Evolutionary conservation across 768 basidiomycete genomes (phyloP).

Genomic region (Termitomyces sp.): DNA sequence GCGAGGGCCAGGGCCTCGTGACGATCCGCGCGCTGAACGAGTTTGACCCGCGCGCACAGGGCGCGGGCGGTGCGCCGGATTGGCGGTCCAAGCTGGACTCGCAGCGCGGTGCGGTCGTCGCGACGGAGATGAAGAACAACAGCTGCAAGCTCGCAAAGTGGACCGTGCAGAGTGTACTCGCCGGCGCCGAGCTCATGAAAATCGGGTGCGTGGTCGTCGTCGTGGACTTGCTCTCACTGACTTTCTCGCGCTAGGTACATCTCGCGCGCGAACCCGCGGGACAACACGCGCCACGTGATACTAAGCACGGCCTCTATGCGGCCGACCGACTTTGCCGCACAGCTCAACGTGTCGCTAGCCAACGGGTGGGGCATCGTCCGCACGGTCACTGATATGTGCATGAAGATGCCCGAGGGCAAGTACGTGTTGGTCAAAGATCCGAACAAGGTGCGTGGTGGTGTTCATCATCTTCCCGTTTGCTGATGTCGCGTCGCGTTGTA

Average conservation of each 20-base stretch:
- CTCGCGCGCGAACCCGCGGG: slow-evolving; percentile 89
- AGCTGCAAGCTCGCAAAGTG: slow-evolving; percentile 96
- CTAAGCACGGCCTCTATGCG: slow-evolving; percentile 93
- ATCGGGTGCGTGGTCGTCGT: slow-evolving; percentile 77
- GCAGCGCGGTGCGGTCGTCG: slow-evolving; percentile 95
- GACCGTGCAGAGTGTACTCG: slow-evolving; percentile 92
- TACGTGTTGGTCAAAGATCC: slow-evolving; percentile 97
- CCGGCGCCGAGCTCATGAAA: slow-evolving; percentile 95
- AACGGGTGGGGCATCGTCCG: slow-evolving; percentile 99
- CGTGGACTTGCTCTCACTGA: too few species aligned
- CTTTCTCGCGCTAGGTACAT: slow-evolving; percentile 78
- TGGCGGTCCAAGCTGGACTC: slow-evolving; percentile 97
- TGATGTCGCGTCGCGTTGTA: slow-evolving; percentile 21
- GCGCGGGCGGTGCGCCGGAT: slow-evolving; percentile 94
- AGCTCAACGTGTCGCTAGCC: slow-evolving; percentile 90
- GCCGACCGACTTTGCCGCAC: slow-evolving; percentile 88
- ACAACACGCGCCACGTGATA: slow-evolving; percentile 94
- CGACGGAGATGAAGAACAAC: slow-evolving; percentile 99
- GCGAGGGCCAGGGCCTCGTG: slow-evolving; percentile 70
- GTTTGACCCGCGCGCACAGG: slow-evolving; percentile 87
- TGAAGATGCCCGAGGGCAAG: slow-evolving; percentile 98
- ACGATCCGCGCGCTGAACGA: slow-evolving; percentile 96
- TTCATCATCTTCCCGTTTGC: neutral
- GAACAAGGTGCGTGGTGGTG: slow-evolving; percentile 67
- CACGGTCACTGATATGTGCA: slow-evolving; percentile 88